Conservation (phyloP, 2,329 filamentous ascomycete species). For the Zasmidium angulare region DNA sequence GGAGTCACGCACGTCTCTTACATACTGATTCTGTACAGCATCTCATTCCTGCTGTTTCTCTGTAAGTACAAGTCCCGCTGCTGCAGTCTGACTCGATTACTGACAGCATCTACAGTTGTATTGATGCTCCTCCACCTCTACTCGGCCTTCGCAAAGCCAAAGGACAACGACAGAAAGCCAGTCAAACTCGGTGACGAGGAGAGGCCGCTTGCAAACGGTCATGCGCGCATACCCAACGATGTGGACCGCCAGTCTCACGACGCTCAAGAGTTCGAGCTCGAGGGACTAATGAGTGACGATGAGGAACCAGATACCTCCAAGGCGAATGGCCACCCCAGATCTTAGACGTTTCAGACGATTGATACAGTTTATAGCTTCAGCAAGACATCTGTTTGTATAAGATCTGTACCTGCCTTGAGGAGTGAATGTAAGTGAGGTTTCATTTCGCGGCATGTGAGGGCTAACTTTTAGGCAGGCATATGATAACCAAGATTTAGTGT, state of each 20-base stretch:
- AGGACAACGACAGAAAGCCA: constrained; percentile 32
- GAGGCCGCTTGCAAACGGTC: constrained; percentile 41
- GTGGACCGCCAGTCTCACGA: constrained; percentile 66
- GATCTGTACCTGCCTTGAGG: too few species aligned
- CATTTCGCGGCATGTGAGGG: too few species aligned
- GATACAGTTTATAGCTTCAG: background rate
- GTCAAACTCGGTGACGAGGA: constrained; percentile 36
- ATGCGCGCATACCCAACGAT: constrained; percentile 41
- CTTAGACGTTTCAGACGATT: background rate
- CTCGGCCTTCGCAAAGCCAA: constrained; percentile 59
- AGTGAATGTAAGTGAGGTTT: too few species aligned
- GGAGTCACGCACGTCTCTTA: constrained; percentile 88
- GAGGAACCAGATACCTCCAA: constrained; percentile 53
- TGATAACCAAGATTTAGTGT: too few species aligned
- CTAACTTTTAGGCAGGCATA: too few species aligned
- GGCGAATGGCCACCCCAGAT: constrained; percentile 12
- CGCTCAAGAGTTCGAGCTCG: constrained; percentile 90
- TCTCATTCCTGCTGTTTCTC: constrained; percentile 87
- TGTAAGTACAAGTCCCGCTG: constrained; percentile 52
- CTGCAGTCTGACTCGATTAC: background rate
- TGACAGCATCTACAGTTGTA: constrained; percentile 53
- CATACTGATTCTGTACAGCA: constrained; percentile 84
- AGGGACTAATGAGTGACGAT: constrained; percentile 85
- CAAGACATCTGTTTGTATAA: too few species aligned
- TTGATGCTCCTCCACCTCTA: constrained; percentile 85